A percentile compares a stretch with the other conserved stretches of the same genome.
Conservation (phyloP, 331 rosid species). For the Ulmus americana region DNA sequence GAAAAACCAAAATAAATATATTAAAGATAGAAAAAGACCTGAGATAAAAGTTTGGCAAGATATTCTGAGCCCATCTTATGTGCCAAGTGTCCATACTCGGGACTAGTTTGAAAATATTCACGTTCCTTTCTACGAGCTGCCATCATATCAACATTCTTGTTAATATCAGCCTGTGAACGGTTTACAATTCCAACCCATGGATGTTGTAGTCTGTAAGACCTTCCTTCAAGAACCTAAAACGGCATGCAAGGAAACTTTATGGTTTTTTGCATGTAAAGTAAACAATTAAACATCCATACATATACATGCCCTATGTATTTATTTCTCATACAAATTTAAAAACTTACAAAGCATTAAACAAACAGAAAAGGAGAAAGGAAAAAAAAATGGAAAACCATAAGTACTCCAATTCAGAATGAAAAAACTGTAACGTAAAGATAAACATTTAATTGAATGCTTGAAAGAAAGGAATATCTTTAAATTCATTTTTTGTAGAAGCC, state of each 20-base stretch:
- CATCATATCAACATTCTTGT: constrained; percentile 90
- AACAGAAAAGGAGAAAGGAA: neutral
- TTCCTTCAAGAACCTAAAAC: constrained; percentile 86
- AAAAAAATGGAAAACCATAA: neutral
- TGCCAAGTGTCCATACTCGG: constrained; percentile 95
- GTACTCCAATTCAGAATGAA: neutral
- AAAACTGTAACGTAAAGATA: neutral
- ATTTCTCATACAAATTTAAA: too few relatives aligned
- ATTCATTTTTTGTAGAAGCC: neutral
- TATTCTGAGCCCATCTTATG: constrained; percentile 98
- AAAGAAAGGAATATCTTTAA: neutral
- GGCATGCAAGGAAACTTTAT: constrained; percentile 23
- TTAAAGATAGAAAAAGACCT: constrained; percentile 41
- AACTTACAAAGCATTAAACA: neutral
- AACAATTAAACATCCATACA: neutral
- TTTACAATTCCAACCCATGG: constrained; percentile 99
- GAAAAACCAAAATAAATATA: constrained; percentile 8
- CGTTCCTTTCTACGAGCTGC: constrained; percentile 87
- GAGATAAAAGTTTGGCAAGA: constrained; percentile 94
- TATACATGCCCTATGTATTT: neutral
- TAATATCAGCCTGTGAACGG: constrained; percentile 99
- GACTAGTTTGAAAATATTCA: constrained; percentile 93
- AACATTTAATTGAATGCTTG: neutral
- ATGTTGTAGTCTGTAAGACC: constrained; percentile 89
- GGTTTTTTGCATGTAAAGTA: neutral